These are phyloP conservation scores for Magnusiomyces ingens DNA, from an alignment of 1,139 yeast species.

Conservation along the genomic window DNA sequence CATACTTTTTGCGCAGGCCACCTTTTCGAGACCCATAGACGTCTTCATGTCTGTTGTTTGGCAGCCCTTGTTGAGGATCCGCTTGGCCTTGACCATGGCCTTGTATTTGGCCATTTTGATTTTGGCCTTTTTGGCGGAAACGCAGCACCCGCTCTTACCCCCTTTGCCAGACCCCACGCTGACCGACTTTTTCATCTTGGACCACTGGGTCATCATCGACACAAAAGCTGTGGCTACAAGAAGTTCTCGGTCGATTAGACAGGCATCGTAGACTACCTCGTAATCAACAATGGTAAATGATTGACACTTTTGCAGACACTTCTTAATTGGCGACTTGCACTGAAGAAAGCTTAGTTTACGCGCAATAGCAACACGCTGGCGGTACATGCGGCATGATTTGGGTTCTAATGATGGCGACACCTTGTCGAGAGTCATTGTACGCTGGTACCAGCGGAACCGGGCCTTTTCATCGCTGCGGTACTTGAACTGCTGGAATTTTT, in stretches of 20 bases:
- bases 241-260: constrained; percentile 17
- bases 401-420: constrained; percentile 10
- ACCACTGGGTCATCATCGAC: constrained; percentile 21
- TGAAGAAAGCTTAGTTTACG: background rate
- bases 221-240: constrained; percentile 19
- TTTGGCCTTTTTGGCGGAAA: constrained; percentile 4
- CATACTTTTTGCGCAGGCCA: background rate
- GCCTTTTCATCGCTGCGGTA: constrained; percentile 8
- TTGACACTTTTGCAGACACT: background rate
- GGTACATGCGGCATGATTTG: constrained; percentile 3
- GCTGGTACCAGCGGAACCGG: constrained; percentile 12
- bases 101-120: constrained; percentile 3
- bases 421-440: constrained; percentile 11
- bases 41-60: constrained; percentile 7
- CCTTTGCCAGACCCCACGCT: background rate
- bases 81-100: constrained; percentile 7
- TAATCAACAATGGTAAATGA: constrained; percentile 15
- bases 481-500: constrained; percentile 12
- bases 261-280: constrained; percentile 17
- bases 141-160: background rate
- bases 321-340: constrained; percentile 1
- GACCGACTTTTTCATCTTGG: constrained; percentile 3
- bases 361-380: background rate
- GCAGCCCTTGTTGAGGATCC: constrained; percentile 1
- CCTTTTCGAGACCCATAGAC: background rate